phyloP scores from a whole-genome alignment of 345 rosid species.

The Nasturtium officinale region DNA sequence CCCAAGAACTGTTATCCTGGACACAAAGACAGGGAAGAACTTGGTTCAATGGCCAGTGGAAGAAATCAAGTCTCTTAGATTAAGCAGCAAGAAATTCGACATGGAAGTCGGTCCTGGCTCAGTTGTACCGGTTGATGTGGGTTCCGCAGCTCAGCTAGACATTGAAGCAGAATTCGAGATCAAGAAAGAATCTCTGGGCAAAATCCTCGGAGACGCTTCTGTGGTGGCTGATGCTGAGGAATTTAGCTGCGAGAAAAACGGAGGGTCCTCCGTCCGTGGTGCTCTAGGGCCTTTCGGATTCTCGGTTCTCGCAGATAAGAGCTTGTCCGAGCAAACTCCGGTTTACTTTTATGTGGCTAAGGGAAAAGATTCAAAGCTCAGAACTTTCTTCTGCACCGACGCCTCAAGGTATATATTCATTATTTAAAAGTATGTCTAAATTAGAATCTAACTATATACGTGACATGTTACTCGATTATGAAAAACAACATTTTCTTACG shows the following conservation, averaged over 20 bases:
- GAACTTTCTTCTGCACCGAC: conserved; percentile 78
- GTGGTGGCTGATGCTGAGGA: conserved; percentile 41
- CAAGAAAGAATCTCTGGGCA: conserved; percentile 55
- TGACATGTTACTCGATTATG: not conserved
- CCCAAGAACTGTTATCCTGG: conserved; percentile 70
- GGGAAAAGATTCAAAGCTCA: conserved; percentile 56
- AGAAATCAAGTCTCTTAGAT: conserved; percentile 76
- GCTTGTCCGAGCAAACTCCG: conserved; percentile 73
- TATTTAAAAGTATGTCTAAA: not conserved
- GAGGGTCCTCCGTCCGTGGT: conserved; percentile 65
- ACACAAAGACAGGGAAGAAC: conserved; percentile 65
- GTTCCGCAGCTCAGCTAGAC: conserved; percentile 67
- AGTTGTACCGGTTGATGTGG: conserved; percentile 58
- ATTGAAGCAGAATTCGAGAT: conserved; percentile 73
- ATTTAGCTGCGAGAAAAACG: conserved; percentile 57
- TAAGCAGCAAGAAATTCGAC: conserved; percentile 51
- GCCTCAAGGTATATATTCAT: conserved; percentile 55
- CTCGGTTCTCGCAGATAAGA: conserved; percentile 67
- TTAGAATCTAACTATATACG: not conserved
- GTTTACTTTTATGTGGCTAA: conserved; percentile 79
- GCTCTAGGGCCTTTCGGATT: conserved; percentile 93
- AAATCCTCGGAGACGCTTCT: conserved; percentile 38
- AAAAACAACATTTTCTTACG: conserved; percentile 1
- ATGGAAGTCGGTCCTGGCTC: conserved; percentile 63
- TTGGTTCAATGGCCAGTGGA: conserved; percentile 88